These are phyloP conservation scores for Starmerella vaccinii DNA, from an alignment of 805 yeast genomes.

Conservation along the genomic window DNA sequence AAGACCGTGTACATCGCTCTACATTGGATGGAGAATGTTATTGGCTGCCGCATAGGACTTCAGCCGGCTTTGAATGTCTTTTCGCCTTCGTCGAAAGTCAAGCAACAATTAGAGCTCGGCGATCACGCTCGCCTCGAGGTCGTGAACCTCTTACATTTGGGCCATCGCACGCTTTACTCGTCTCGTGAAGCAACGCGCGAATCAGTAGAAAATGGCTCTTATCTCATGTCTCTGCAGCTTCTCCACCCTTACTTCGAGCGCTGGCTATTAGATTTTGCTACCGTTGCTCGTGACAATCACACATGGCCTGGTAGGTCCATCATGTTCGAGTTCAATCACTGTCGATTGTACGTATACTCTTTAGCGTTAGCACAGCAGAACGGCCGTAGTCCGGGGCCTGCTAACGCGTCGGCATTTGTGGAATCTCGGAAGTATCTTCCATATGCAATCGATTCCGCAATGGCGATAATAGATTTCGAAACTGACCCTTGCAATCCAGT, in stretches of 20 bases:
- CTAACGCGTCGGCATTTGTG: neutral
- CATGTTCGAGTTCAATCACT: constrained; percentile 73
- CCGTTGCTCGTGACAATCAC: constrained; percentile 23
- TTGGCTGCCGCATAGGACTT: constrained; percentile 72
- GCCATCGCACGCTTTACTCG: constrained; percentile 74
- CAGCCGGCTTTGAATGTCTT: constrained; percentile 61
- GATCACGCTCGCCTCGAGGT: constrained; percentile 76
- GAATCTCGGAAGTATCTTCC: constrained; percentile 48
- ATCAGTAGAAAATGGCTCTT: constrained; percentile 32
- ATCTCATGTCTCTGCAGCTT: constrained; percentile 59
- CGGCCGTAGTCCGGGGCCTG: neutral
- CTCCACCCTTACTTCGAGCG: constrained; percentile 65
- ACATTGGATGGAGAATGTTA: constrained; percentile 70
- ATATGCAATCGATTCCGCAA: constrained; percentile 73
- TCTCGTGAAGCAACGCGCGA: constrained; percentile 31
- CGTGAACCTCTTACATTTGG: constrained; percentile 65
- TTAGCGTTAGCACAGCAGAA: constrained; percentile 44
- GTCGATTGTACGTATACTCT: constrained; percentile 74
- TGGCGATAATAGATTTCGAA: constrained; percentile 62
- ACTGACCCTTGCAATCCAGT: constrained; percentile 46
- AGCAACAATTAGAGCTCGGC: neutral
- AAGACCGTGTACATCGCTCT: constrained; percentile 71
- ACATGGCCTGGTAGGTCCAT: constrained; percentile 53
- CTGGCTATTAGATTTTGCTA: constrained; percentile 57
- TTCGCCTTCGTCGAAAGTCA: neutral